A percentile compares a stretch with the other conserved stretches of the same genome.
Conservation (phyloP, 2,329 filamentous ascomycete species). For the Diaporthe ampelina region DNA sequence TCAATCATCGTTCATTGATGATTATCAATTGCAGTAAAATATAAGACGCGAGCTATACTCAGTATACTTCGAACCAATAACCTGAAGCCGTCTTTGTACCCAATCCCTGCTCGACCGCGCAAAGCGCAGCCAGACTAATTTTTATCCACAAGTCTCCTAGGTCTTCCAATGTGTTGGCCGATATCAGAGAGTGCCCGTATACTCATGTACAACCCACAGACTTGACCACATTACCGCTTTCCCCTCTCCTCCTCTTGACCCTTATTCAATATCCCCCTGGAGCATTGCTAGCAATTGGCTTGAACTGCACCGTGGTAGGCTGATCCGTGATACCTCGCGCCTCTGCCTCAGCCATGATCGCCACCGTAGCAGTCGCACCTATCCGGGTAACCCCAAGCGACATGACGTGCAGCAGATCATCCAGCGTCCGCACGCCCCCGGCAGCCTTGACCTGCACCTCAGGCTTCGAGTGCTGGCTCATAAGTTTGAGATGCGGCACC, state of each 20-base stretch:
- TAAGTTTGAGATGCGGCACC: constrained; percentile 64
- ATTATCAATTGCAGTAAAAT: no score
- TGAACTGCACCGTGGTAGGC: neutral
- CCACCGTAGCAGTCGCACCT: constrained; percentile 67
- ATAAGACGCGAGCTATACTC: no score
- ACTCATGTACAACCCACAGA: neutral
- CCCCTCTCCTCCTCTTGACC: accelerated
- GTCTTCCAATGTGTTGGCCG: no score
- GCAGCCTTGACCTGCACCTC: constrained; percentile 70
- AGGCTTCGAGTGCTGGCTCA: constrained; percentile 60
- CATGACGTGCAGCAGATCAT: constrained; percentile 68
- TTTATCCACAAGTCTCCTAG: no score
- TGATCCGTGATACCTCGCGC: constrained; percentile 59
- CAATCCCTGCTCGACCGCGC: no score
- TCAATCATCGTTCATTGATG: no score
- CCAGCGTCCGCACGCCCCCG: constrained; percentile 68
- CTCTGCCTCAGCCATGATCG: constrained; percentile 68
- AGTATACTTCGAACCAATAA: no score
- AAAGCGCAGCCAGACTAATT: no score
- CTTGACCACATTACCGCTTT: neutral
- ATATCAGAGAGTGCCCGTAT: neutral
- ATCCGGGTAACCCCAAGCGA: constrained; percentile 67
- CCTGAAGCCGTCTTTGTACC: no score
- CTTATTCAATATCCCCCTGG: neutral
- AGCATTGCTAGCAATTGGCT: neutral